Evolutionary conservation across 305 asterid species (phyloP).

Genomic region (Fraxinus xanthoxyloides): DNA sequence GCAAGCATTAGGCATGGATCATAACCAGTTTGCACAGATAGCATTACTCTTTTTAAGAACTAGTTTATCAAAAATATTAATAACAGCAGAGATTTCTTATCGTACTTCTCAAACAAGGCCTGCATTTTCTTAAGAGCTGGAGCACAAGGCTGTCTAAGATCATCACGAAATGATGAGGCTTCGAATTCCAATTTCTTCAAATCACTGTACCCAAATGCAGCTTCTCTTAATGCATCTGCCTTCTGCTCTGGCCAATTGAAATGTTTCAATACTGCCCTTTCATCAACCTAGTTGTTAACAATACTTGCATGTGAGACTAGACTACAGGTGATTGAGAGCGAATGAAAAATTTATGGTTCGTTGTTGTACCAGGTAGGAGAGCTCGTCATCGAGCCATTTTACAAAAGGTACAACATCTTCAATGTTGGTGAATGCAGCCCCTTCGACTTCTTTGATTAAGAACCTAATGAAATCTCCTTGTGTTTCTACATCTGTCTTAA

Average conservation of each 20-base stretch:
- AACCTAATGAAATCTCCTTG: constrained; percentile 96
- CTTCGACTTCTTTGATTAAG: constrained; percentile 88
- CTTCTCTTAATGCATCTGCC: constrained; percentile 95
- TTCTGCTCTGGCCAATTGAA: constrained; percentile 94
- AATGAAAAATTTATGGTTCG: background rate
- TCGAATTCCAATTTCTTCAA: constrained; percentile 81
- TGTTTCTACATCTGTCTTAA: constrained; percentile 87
- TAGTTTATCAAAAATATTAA: background rate
- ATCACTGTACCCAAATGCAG: constrained; percentile 94
- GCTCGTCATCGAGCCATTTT: constrained; percentile 99
- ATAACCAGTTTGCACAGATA: background rate
- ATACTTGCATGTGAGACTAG: background rate
- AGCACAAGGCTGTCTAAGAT: constrained; percentile 71
- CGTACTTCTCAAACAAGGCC: constrained; percentile 78
- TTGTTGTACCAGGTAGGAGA: constrained; percentile 69
- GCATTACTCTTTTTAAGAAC: background rate
- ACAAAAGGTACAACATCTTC: constrained; percentile 95
- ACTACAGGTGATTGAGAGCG: background rate
- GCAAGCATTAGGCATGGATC: background rate
- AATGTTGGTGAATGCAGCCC: constrained; percentile 84
- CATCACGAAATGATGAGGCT: constrained; percentile 66
- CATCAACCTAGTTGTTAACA: constrained; percentile 65
- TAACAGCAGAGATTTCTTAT: constrained; percentile 20
- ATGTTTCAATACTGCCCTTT: constrained; percentile 96
- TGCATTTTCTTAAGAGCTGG: constrained; percentile 91